Conservation (phyloP, 1,284 basidiomycete species). For the Sporisorium sorghi region DNA sequence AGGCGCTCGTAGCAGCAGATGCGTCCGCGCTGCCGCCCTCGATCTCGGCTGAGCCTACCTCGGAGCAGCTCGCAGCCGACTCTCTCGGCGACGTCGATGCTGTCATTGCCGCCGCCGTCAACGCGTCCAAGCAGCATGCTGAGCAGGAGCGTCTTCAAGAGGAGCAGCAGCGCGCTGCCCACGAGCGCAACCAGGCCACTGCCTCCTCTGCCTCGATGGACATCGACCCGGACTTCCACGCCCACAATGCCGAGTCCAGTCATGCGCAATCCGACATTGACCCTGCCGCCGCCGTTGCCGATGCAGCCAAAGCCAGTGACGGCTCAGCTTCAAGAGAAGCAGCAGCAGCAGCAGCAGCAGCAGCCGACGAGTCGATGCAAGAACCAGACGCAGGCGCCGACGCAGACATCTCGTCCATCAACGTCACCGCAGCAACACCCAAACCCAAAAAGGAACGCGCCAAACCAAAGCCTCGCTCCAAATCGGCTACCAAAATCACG, state of each 20-base stretch:
- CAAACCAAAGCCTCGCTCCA: conserved; percentile 54
- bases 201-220: conserved; percentile 30
- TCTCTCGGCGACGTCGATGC: conserved; percentile 47
- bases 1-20: conserved; percentile 19
- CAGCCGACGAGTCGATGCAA: conserved; percentile 28
- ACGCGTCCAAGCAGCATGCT: conserved; percentile 42
- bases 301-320: conserved; percentile 1
- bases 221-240: conserved; percentile 16
- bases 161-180: conserved; percentile 28
- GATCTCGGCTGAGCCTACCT: conserved; percentile 8
- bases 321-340: conserved; percentile 2
- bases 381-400: conserved; percentile 29
- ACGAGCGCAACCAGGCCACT: conserved; percentile 8
- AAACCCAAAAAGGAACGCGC: conserved; percentile 55
- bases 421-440: conserved; percentile 25
- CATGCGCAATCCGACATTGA: conserved; percentile 36
- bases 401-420: conserved; percentile 21
- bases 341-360: too few relatives aligned
- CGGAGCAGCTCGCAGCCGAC: conserved; percentile 30
- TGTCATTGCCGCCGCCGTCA: conserved; percentile 46
- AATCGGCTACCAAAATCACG: conserved; percentile 59
- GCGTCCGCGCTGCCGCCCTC: too few relatives aligned
- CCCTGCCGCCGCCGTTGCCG: conserved; percentile 30
- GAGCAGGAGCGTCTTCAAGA: conserved; percentile 37
- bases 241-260: neutral